Percentiles rank a stretch among this genome's conserved stretches.
phyloP scores from a whole-genome alignment of 1,284 basidiomycete genomes.

The Filobasidium uniguttulatum region DNA sequence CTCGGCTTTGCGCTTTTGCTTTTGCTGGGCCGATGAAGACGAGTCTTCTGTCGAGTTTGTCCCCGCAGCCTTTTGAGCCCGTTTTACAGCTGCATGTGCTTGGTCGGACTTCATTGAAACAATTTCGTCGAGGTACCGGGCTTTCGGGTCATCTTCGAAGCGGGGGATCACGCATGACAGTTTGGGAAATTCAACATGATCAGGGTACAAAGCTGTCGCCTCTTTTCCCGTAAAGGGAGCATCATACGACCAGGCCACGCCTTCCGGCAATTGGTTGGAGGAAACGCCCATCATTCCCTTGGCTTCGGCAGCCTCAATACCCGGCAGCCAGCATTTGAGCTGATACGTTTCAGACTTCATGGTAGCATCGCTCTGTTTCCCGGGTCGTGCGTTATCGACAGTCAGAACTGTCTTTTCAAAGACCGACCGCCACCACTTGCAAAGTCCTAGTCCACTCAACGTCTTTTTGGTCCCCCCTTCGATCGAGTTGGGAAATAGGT shows the following conservation, averaged over 20 bases:
- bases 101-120: conserved; percentile 25
- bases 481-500: conserved; percentile 84
- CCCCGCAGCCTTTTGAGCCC: neutral
- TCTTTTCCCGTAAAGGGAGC: conserved; percentile 16
- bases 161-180: conserved; percentile 65
- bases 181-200: neutral
- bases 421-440: conserved; percentile 81
- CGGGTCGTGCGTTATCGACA: conserved; percentile 24
- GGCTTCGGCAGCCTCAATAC: conserved; percentile 57
- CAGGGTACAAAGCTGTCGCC: conserved; percentile 9
- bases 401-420: conserved; percentile 47
- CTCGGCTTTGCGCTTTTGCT: conserved; percentile 24
- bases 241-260: conserved; percentile 24
- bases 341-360: neutral
- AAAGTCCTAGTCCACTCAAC: conserved; percentile 63
- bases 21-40: neutral
- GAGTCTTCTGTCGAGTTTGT: neutral
- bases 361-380: neutral
- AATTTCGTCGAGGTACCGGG: conserved; percentile 76
- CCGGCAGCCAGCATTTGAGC: conserved; percentile 43
- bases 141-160: conserved; percentile 87
- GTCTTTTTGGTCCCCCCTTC: conserved; percentile 58
- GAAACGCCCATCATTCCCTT: conserved; percentile 43
- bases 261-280: conserved; percentile 27
- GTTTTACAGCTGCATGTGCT: neutral